phyloP scores from a whole-genome alignment of 495 filamentous ascomycete species.

The Penicillium cosmopolitanum region DNA sequence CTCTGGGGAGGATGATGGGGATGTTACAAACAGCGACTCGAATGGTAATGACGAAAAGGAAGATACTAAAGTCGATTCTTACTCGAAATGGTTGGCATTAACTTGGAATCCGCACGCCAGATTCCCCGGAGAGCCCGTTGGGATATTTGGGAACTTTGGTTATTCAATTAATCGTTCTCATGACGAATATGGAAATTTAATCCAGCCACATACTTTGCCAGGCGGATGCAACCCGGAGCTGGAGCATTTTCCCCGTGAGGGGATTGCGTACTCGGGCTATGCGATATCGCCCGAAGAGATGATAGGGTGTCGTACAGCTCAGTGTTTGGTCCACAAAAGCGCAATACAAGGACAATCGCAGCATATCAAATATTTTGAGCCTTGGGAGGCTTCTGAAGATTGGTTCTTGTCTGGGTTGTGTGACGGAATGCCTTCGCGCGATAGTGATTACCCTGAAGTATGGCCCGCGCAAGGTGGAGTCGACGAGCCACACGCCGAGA shows the following conservation, averaged over 20 bases:
- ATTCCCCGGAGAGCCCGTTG: conserved; percentile 4
- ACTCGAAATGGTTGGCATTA: conserved; percentile 9
- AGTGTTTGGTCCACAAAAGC: conserved; percentile 30
- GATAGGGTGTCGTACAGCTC: conserved; percentile 33
- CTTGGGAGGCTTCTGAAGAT: conserved; percentile 26
- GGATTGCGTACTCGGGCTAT: conserved; percentile 24
- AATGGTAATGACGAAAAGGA: neutral
- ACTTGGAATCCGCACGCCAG: neutral
- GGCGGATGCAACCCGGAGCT: neutral
- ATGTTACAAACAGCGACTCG: neutral
- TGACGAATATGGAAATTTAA: neutral
- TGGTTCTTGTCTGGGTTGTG: conserved; percentile 35
- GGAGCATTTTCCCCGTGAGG: neutral
- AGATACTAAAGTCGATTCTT: conserved; percentile 2
- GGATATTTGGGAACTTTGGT: conserved; percentile 21
- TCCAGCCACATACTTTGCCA: neutral
- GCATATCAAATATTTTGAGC: conserved; percentile 23
- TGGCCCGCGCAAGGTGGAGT: conserved; percentile 21
- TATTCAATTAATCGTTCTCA: conserved; percentile 12
- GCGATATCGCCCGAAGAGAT: conserved; percentile 32
- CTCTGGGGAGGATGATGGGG: conserved; percentile 6
- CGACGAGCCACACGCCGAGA: conserved; percentile 5
- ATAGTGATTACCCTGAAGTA: conserved; percentile 8
- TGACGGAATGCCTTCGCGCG: conserved; percentile 28
- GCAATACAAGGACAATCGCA: conserved; percentile 7